These are phyloP conservation scores for Hawksworthiomyces lignivorus DNA, from an alignment of 2,329 filamentous ascomycete genomes.

Conservation along the genomic window DNA sequence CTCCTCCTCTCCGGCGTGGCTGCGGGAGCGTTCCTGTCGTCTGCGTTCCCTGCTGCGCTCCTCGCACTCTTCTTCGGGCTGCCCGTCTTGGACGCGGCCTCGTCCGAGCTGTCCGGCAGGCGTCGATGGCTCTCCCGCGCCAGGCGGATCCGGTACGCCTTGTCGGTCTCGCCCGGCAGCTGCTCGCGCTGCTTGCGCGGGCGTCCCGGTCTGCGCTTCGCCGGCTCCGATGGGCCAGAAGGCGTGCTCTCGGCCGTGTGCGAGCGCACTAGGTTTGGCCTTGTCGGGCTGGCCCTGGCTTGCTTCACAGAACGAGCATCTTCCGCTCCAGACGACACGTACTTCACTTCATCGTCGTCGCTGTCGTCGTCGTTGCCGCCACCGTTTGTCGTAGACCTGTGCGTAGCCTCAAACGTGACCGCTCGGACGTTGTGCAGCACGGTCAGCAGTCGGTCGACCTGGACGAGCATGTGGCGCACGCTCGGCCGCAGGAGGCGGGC, in stretches of 20 bases:
- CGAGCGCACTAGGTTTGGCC: too few species aligned
- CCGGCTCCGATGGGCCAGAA: too few species aligned
- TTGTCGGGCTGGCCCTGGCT: too few species aligned
- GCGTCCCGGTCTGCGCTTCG: slow-evolving; percentile 18
- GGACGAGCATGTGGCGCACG: slow-evolving; percentile 60
- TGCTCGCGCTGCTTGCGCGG: slow-evolving; percentile 32
- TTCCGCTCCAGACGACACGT: too few species aligned
- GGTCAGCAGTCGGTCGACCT: slow-evolving; percentile 61
- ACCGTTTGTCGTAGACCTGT: not conserved
- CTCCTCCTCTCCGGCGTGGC: too few species aligned
- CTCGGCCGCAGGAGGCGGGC: slow-evolving; percentile 57
- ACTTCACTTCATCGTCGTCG: not conserved
- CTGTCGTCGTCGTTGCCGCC: not conserved
- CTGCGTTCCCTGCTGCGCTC: slow-evolving; percentile 4
- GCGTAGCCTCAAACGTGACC: slow-evolving; percentile 25
- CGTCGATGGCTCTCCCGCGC: slow-evolving; percentile 30
- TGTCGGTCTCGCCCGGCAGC: slow-evolving; percentile 36
- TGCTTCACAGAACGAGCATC: too few species aligned
- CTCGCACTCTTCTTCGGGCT: too few species aligned
- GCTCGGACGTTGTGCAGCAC: slow-evolving; percentile 62
- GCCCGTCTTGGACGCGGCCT: too few species aligned
- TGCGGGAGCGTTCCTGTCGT: not conserved
- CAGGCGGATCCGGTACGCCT: slow-evolving; percentile 39
- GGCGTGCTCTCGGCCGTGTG: too few species aligned
- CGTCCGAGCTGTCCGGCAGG: slow-evolving; percentile 12